Percentiles rank a stretch among this genome's conserved stretches.
Conservation (phyloP, 345 rosid species). For the Pseudoturritis turrita region DNA sequence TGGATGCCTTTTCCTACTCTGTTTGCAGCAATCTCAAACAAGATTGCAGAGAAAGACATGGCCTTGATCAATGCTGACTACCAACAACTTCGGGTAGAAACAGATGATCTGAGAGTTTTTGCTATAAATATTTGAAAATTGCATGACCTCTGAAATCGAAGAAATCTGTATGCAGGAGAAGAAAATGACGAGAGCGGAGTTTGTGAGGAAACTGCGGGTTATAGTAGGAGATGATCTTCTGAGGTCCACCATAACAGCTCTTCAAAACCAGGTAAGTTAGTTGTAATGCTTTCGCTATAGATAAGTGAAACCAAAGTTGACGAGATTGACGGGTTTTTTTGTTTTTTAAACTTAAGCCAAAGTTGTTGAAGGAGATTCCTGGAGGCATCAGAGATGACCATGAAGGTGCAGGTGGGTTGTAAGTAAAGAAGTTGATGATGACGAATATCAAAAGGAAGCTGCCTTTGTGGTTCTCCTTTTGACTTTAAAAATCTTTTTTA, state of each 20-base stretch:
- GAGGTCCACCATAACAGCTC: conserved; percentile 62
- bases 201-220: conserved; percentile 59
- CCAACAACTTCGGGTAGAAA: conserved; percentile 55
- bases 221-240: conserved; percentile 72
- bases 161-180: conserved; percentile 42
- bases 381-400: conserved; percentile 16
- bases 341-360: conserved; percentile 19
- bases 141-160: neutral
- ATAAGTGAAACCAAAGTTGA: neutral
- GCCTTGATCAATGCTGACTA: conserved; percentile 43
- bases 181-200: conserved; percentile 58
- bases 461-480: conserved; percentile 26
- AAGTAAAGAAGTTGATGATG: conserved; percentile 29
- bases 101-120: neutral
- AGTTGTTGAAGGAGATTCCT: conserved; percentile 15
- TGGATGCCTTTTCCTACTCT: conserved; percentile 91
- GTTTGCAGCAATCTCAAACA: conserved; percentile 78
- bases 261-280: conserved; percentile 46
- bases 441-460: conserved; percentile 33
- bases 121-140: neutral
- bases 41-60: conserved; percentile 61
- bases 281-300: neutral
- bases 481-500: neutral
- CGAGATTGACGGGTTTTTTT: neutral
- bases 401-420: conserved; percentile 28